Percentiles rank a stretch among this genome's conserved stretches.
These are phyloP conservation scores for Penicillium cataractarum DNA, from an alignment of 495 filamentous ascomycete species.

Conservation along the genomic window DNA sequence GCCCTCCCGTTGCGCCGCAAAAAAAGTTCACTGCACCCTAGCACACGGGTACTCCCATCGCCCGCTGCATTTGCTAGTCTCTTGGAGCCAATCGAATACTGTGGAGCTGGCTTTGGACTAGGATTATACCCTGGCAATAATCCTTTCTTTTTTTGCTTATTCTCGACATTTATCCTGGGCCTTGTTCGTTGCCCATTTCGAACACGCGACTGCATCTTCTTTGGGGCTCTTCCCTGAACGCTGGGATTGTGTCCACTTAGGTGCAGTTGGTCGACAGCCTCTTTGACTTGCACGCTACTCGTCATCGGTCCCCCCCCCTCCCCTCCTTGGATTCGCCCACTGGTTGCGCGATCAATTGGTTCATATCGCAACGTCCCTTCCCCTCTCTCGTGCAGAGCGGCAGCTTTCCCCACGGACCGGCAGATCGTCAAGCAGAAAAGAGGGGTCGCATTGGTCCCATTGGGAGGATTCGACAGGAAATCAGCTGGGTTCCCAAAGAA, in stretches of 20 bases:
- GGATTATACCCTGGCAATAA: conserved; percentile 21
- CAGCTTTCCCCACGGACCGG: conserved; percentile 48
- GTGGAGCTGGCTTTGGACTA: conserved; percentile 6
- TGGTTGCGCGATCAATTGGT: conserved; percentile 41
- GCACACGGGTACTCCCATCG: conserved; percentile 34
- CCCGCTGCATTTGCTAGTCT: conserved; percentile 29
- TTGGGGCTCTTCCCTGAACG: conserved; percentile 32
- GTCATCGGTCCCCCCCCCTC: conserved; percentile 16
- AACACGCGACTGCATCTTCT: conserved; percentile 24
- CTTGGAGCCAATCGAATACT: conserved; percentile 33
- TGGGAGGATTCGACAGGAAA: conserved; percentile 22
- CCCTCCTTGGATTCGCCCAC: conserved; percentile 25
- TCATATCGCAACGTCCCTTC: conserved; percentile 36
- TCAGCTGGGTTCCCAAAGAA: conserved; percentile 29
- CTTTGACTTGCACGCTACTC: conserved; percentile 18
- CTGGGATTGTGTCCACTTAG: conserved; percentile 26
- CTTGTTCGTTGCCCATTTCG: conserved; percentile 26
- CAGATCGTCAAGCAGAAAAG: conserved; percentile 41
- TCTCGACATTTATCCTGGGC: conserved; percentile 5
- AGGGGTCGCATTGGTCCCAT: conserved; percentile 36
- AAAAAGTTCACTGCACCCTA: conserved; percentile 33
- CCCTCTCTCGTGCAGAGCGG: conserved; percentile 34
- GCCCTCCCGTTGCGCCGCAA: conserved; percentile 27
- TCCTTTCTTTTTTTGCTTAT: conserved; percentile 26
- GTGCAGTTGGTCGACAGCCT: conserved; percentile 21